Evolutionary conservation across 768 basidiomycete genomes (phyloP), one percentile per base, ranked within the genome.

Genomic region (Naganishia vishniacii): DNA sequence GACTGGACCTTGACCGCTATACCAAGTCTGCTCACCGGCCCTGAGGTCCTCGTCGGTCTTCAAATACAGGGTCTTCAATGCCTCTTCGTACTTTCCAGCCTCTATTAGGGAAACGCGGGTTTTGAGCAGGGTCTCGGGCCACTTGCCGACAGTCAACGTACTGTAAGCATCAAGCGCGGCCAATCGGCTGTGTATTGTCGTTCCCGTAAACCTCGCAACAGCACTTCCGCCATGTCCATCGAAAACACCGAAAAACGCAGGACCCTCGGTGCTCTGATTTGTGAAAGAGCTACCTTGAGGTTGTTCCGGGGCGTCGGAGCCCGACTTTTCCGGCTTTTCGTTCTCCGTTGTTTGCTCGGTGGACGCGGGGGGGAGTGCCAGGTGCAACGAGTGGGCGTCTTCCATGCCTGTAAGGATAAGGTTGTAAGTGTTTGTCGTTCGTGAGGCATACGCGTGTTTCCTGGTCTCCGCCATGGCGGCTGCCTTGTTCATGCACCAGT

Each of bases 21-120:
- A 65, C 15, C 29, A 51, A 23, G n/a, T 49, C 25, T 16, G 26
- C 78, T 51, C 69, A 92, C 92, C 84, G 47, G 86, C 85, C 61
- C 92, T 81, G 41, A 99, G 81, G 79, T 94, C 94, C 72, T 94
- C 91, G 78, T 99, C 95, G 1, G 90, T 95, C 67, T 88, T 88
- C 67, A 99, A 78, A 79, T 95, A 99, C 0, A 91, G 88, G 70
- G 82, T 82, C 80, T 90, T 97, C 73, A 99, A 77, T 0, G 91
- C 90, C 41, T 81, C 80, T 59, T 83, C 83, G 71, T 88, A 98
- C 53, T 87, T 81, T 56, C 83, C 82, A 34, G 48, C 40, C 56
- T 75, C 74, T 75, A 60, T 47, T 3, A 42, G 26, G 15, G 23
- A n/a, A 20, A n/a, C n/a, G n/a, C n/a, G n/a, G n/a, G n/a, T n/a